These are phyloP conservation scores for Dendrostoma leiphaemia DNA, from an alignment of 2,329 filamentous ascomycete genomes.

Conservation along the genomic window DNA sequence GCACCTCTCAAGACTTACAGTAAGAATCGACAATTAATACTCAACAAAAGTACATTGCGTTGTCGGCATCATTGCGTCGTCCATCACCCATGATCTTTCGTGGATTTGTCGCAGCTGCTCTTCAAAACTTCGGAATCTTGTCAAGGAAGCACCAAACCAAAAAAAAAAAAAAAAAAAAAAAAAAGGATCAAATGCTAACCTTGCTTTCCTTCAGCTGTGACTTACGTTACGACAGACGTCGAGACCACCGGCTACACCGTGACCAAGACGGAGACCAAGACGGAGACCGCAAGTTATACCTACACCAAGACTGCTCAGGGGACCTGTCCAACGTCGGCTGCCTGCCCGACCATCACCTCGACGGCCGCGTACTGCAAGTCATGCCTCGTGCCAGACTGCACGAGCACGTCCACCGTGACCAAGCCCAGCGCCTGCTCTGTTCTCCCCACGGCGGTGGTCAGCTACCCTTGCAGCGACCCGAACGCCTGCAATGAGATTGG, in stretches of 20 bases:
- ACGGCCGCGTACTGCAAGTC: slow-evolving; percentile 7
- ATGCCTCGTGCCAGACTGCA: slow-evolving; percentile 5
- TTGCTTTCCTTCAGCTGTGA: no score
- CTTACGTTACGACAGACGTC: background rate
- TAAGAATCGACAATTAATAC: no score
- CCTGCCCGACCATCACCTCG: slow-evolving; percentile 2
- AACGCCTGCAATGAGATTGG: slow-evolving; percentile 3
- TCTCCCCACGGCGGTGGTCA: background rate
- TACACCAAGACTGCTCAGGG: background rate
- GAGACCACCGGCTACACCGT: background rate
- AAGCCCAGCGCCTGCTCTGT: background rate
- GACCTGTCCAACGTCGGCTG: background rate
- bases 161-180: no score
- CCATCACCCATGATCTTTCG: no score
- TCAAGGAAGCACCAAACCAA: no score
- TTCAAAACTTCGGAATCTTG: no score
- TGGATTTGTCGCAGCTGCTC: no score
- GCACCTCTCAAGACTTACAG: no score
- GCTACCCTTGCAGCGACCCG: slow-evolving; percentile 1
- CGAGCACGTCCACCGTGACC: slow-evolving; percentile 2
- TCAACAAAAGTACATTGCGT: no score
- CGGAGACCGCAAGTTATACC: background rate
- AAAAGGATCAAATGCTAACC: no score
- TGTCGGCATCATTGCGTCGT: no score
- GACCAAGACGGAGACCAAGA: background rate